Percentiles rank a stretch among this genome's conserved stretches.
Conservation (phyloP, 2,329 filamentous ascomycete species). For the Hymenoscyphus scutula region DNA sequence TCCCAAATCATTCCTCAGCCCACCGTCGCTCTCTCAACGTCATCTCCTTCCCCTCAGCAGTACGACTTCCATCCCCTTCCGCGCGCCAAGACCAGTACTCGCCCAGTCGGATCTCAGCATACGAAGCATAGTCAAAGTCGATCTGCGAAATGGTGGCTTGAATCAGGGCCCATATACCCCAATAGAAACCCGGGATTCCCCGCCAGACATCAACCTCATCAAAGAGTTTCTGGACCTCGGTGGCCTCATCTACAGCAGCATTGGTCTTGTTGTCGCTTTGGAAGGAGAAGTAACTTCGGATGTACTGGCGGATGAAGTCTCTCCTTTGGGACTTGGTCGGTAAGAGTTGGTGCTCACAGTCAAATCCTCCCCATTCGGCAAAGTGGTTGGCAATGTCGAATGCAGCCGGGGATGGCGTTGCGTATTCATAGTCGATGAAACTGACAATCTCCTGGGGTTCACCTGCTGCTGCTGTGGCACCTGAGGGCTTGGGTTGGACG, state of each 20-base stretch:
- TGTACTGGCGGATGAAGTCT: conserved; percentile 81
- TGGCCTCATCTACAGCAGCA: conserved; percentile 46
- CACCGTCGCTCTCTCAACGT: conserved; percentile 78
- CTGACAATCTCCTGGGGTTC: conserved; percentile 56
- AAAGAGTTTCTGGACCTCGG: conserved; percentile 67
- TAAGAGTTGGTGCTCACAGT: conserved; percentile 83
- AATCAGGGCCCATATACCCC: conserved; percentile 95
- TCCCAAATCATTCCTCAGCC: conserved; percentile 41
- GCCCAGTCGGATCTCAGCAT: conserved; percentile 79
- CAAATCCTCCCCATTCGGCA: conserved; percentile 95
- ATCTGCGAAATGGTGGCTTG: conserved; percentile 93
- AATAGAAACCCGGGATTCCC: conserved; percentile 84
- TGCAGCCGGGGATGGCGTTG: conserved; percentile 86
- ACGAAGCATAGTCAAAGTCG: conserved; percentile 92
- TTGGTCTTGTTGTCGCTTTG: conserved; percentile 25
- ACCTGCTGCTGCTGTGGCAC: conserved; percentile 34
- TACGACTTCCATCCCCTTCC: conserved; percentile 64
- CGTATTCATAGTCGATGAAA: conserved; percentile 99
- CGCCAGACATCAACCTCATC: conserved; percentile 83
- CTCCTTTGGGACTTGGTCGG: conserved; percentile 75
- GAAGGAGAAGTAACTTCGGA: conserved; percentile 64
- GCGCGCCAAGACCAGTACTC: conserved; percentile 94
- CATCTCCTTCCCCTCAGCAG: conserved; percentile 53
- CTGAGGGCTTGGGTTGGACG: conserved; percentile 55
- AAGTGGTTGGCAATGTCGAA: conserved; percentile 99